Base-by-base conservation (phyloP, 805 yeast species). In the Lachancea quebecensis region DNA sequence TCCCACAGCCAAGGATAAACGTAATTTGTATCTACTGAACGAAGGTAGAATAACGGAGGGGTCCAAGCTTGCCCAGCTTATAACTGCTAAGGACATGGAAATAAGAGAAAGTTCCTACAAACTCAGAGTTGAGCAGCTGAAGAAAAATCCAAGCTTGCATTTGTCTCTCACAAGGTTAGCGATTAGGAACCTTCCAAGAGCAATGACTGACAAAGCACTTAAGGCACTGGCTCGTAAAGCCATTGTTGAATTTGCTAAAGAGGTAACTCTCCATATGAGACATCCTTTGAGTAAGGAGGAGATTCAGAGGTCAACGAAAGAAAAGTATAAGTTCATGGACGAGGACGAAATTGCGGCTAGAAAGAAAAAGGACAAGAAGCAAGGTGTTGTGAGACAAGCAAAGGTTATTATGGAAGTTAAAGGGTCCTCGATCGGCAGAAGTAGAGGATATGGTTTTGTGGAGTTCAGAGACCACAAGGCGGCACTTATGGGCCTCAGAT, bases 371-470 rank as follows among this genome's bases (percentile, higher is more conserved):
- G 77, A 79, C 44, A 87, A 85, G 60, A 83, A 88, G 56, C 78
- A 77, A 38, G 99, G 99, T 69, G 87, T 93, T 34, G 95, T 93
- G 3, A 82, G 78, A 65, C 98, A 93, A 67, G 85, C 97, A 21
- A 93, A 93, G 70, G 82, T 93, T 52, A 85, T 93, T 50, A 85
- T 79, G 74, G 99, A 93, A 68, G 85, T 87, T 37, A 91, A 90
- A 63, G 95, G 89, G 7, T 72, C 91, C 8, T 83, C 82, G 21
- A 67, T 74, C 27, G 99, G 99, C 46, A 77, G 99, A 66, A 82
- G 93, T 59, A 82, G 97, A 72, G 99, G 99, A 49, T 93, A 91
- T 59, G 99, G 99, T 51, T 91, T 93, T 73, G 67, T 93, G 38
- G 98, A 93, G 67, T 89, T 75, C 65, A 81, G 89, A 66, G 95